Conservation (phyloP, 192 early-diverging fungal species). For the Phlyctochytrium bullatum region DNA sequence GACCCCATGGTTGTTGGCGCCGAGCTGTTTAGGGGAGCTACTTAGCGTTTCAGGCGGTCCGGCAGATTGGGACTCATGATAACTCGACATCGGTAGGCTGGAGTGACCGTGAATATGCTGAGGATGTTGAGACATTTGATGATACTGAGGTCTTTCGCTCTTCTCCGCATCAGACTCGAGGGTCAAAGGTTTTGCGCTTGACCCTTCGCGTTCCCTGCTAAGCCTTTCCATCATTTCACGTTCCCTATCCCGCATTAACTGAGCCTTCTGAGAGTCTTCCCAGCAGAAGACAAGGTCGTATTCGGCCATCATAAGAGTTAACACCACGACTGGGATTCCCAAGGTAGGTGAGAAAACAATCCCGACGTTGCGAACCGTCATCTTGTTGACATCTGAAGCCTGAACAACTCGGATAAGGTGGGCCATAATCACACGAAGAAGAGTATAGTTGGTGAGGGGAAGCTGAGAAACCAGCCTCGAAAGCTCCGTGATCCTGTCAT, state of each 20-base stretch:
- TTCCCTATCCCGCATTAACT: slow-evolving; percentile 2
- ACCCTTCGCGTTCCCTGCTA: slow-evolving; percentile 12
- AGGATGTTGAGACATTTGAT: not conserved
- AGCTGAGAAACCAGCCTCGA: slow-evolving; percentile 72
- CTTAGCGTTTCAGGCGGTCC: too few relatives aligned
- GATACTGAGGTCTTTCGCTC: not conserved
- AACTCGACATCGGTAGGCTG: too few relatives aligned
- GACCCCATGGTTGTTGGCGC: too few relatives aligned
- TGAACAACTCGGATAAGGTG: slow-evolving; percentile 91
- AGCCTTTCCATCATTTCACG: slow-evolving; percentile 21
- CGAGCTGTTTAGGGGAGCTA: too few relatives aligned
- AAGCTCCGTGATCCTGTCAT: slow-evolving; percentile 79
- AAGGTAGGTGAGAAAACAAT: slow-evolving; percentile 96
- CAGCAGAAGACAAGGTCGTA: slow-evolving; percentile 52
- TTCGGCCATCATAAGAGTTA: slow-evolving; percentile 87
- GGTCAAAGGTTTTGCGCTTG: not conserved
- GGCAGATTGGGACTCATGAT: too few relatives aligned
- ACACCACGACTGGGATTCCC: slow-evolving; percentile 90
- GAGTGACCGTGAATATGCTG: too few relatives aligned
- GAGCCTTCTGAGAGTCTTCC: slow-evolving; percentile 3
- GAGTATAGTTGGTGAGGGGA: slow-evolving; percentile 87
- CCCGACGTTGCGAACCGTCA: slow-evolving; percentile 93
- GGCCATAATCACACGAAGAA: slow-evolving; percentile 79
- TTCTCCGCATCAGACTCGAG: not conserved
- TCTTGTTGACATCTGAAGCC: slow-evolving; percentile 79